Base-by-base conservation (phyloP, 345 rosid species). In the Citrus medica region DNA sequence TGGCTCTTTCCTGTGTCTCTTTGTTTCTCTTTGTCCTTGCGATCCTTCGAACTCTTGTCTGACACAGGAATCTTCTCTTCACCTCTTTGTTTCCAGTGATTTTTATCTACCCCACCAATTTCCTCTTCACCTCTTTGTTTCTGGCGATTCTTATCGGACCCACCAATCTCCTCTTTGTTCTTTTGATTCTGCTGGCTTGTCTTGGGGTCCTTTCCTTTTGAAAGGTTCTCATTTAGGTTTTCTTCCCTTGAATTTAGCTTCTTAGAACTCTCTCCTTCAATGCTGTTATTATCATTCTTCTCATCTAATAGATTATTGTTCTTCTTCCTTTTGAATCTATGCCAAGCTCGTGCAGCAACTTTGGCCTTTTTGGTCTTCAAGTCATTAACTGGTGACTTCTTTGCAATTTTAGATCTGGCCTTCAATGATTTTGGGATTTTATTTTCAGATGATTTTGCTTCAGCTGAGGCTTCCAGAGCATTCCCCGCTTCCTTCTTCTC, bases 371-470 rank as follows among this genome's bases (percentile, higher is more conserved):
- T 83, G 60, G 74, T 74, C 75, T 83, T 78, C 79, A 80, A 61
- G 42, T 59, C 79, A 74, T 81, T 83, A 37, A 76, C 86, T 28
- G 80, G 56, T 75, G 86, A 42, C 75, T 84, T 82, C 82, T 93
- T 92, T 33, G 64, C 79, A 48, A 83, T 77, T 71, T 79, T 87
- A 30, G 88, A 68, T 69, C 76, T 86, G n/a, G 80, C 86, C 83
- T 69, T 88, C 75, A 79, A 64, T 71, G 80, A 80, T 51, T 80
- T 80, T 56, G 80, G 72, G 28, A 71, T 75, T 86, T 79, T 78
- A 58, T 76, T 85, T 76, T 75, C 71, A 67, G 89, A 69, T 76
- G 87, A 21, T 71, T 81, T 79, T 32, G 80, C 79, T 71, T 78
- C 81, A 63, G 9, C 74, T 25, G 84, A 84, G 53, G 67, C 82